phyloP scores from a whole-genome alignment of 129 eudicot species.

The Tanacetum coccineum region DNA sequence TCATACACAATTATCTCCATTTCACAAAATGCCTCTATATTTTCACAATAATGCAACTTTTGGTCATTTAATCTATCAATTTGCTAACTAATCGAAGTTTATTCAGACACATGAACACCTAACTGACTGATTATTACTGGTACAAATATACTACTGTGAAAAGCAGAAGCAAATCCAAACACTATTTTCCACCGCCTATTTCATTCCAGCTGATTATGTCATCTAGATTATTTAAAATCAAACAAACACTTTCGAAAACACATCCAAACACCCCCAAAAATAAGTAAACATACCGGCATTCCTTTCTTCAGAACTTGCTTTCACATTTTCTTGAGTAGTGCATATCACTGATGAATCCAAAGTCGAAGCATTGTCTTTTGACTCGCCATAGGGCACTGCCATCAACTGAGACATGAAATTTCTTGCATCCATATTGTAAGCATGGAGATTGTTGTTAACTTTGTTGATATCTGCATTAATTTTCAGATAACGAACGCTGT shows the following conservation, averaged over 20 bases:
- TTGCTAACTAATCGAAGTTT: neutral
- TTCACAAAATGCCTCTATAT: neutral
- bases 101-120: neutral
- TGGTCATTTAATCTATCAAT: neutral
- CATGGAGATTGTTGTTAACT: constrained; percentile 49
- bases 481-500: constrained; percentile 69
- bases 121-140: neutral
- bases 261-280: neutral
- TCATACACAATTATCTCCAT: neutral
- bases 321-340: constrained; percentile 9
- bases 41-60: too few relatives aligned
- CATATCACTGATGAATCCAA: constrained; percentile 26
- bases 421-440: constrained; percentile 88
- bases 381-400: constrained; percentile 51
- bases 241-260: neutral
- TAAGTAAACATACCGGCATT: constrained; percentile 27
- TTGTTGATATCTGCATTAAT: constrained; percentile 81
- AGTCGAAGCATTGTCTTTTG: constrained; percentile 24
- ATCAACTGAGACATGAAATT: constrained; percentile 60
- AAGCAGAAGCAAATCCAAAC: neutral
- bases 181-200: neutral
- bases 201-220: neutral
- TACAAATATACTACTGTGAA: neutral
- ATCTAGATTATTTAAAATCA: neutral
- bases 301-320: constrained; percentile 23